phyloP scores from a whole-genome alignment of 495 filamentous ascomycete genomes.

The Margaritispora aquatica region DNA sequence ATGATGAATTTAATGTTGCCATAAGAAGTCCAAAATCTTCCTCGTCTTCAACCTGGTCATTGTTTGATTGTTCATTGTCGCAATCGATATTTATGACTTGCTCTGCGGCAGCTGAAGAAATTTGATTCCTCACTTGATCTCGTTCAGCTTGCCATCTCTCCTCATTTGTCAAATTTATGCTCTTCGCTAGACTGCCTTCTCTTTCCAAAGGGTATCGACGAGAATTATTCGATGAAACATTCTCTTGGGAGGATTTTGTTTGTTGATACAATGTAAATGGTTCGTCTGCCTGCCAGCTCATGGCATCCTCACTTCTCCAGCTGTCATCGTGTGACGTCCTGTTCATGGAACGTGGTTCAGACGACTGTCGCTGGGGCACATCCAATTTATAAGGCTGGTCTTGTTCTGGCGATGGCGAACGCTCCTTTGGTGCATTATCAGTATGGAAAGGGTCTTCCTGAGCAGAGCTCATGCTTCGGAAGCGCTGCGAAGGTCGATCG shows the following conservation, averaged over 20 bases:
- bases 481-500: background rate
- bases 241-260: background rate
- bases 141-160: constrained; percentile 17
- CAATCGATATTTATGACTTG: constrained; percentile 22
- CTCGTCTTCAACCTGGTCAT: constrained; percentile 36
- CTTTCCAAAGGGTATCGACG: background rate
- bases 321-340: constrained; percentile 4
- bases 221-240: background rate
- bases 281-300: constrained; percentile 27
- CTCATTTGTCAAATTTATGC: background rate
- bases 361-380: constrained; percentile 3
- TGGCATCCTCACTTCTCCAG: constrained; percentile 19
- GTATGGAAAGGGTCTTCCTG: constrained; percentile 24
- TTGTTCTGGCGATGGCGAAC: constrained; percentile 7
- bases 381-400: constrained; percentile 15
- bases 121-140: constrained; percentile 16
- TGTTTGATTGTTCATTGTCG: constrained; percentile 9
- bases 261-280: constrained; percentile 5
- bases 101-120: constrained; percentile 5
- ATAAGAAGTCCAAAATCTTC: constrained; percentile 24
- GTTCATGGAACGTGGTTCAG: constrained; percentile 8
- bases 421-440: background rate
- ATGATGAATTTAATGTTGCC: constrained; percentile 24
- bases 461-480: background rate
- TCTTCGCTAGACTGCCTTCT: background rate